Evolutionary conservation across 345 rosid species (phyloP).

Genomic region (Acer yangbiense): DNA sequence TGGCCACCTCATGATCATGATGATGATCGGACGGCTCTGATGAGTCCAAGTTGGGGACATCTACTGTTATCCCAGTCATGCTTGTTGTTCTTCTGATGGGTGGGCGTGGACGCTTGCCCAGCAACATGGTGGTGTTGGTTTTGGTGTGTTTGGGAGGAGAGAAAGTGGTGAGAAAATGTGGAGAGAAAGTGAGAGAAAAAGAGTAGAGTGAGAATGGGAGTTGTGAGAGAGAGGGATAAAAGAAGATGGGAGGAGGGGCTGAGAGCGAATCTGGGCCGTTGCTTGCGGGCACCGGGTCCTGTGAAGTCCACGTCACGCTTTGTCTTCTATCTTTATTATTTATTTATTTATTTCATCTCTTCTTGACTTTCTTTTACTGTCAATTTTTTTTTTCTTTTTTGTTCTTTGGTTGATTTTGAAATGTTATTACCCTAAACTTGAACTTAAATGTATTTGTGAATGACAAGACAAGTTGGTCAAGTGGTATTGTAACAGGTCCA

Average conservation of each 20-base stretch:
- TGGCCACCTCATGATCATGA: slow-evolving; percentile 20
- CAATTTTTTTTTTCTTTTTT: neutral
- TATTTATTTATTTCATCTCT: neutral
- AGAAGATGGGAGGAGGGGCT: slow-evolving; percentile 3
- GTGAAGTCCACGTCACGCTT: slow-evolving; percentile 40
- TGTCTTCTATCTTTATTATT: neutral
- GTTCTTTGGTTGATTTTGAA: neutral
- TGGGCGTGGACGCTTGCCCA: slow-evolving; percentile 69
- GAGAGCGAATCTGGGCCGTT: slow-evolving; percentile 54
- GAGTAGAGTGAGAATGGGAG: slow-evolving; percentile 13
- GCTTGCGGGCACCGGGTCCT: slow-evolving; percentile 48
- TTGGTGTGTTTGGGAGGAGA: neutral
- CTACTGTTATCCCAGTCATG: slow-evolving; percentile 58
- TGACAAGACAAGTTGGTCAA: no score
- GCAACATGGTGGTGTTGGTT: slow-evolving; percentile 41
- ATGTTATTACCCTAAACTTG: no score
- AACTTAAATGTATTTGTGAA: no score
- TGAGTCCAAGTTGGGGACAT: slow-evolving; percentile 30
- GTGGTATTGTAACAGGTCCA: no score
- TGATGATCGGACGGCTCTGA: slow-evolving; percentile 37
- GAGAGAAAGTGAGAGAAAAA: slow-evolving; percentile 21
- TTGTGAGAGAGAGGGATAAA: slow-evolving; percentile 13
- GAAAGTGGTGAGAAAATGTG: slow-evolving; percentile 10
- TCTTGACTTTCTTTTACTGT: neutral
- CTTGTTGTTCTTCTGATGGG: slow-evolving; percentile 73